Evolutionary conservation across 2,329 filamentous ascomycete genomes (phyloP).

Genomic region (Botrytis galanthina): DNA sequence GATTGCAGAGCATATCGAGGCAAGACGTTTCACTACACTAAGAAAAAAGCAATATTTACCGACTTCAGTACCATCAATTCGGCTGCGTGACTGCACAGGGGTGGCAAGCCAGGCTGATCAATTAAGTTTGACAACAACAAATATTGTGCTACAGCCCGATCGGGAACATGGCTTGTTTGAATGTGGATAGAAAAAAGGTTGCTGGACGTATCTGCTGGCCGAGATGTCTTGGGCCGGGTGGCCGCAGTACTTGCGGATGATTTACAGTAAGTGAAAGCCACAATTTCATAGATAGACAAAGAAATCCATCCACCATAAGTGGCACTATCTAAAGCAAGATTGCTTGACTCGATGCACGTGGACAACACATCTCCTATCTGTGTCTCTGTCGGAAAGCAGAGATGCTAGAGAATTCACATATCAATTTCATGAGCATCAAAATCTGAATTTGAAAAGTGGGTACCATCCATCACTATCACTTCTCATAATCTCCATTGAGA

Average conservation of each 20-base stretch:
- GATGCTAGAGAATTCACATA: conserved; percentile 1
- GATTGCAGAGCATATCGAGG: conserved; percentile 36
- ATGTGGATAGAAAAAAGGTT: conserved; percentile 30
- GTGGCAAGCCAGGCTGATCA: conserved; percentile 30
- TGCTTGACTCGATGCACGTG: conserved; percentile 58
- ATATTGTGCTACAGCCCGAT: conserved; percentile 35
- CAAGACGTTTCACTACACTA: conserved; percentile 33
- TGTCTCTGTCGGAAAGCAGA: conserved; percentile 18
- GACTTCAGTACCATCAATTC: conserved; percentile 29
- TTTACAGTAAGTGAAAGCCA: conserved; percentile 30
- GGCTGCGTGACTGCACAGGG: conserved; percentile 33
- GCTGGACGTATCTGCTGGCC: conserved; percentile 35
- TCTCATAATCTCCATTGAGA: conserved; percentile 13
- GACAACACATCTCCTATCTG: conserved; percentile 34
- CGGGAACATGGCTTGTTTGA: conserved; percentile 37
- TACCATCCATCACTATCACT: conserved; percentile 17
- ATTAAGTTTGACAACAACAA: conserved; percentile 38
- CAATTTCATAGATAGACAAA: conserved; percentile 47
- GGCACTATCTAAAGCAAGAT: conserved; percentile 32
- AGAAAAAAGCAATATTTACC: conserved; percentile 30
- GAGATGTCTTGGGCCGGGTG: conserved; percentile 41
- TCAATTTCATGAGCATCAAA: conserved; percentile 6
- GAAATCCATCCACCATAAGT: conserved; percentile 37
- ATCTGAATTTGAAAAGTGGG: conserved; percentile 20
- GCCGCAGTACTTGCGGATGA: conserved; percentile 49